Base-by-base conservation (phyloP, 768 basidiomycete genomes). In the Termitomyces sp. region DNA sequence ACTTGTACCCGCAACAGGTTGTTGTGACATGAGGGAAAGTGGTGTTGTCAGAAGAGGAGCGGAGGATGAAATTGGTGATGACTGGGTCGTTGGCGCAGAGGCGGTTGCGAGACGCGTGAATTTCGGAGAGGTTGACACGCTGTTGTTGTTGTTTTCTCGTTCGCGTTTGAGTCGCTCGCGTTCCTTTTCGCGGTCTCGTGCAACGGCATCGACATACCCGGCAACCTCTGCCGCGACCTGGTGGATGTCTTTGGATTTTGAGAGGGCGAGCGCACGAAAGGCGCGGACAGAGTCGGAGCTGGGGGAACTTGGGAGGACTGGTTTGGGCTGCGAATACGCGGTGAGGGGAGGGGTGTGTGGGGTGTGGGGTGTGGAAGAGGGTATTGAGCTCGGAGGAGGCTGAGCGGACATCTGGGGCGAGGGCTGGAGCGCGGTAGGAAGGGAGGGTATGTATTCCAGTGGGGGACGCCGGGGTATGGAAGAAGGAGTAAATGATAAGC, bases 151-250 rank as follows among this genome's bases (percentile, higher is more conserved):
- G 31, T n/a, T 56, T 56, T 91, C 87, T 20, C 87, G 76, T 70
- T 89, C 89, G 51, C 81, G 77, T 65, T 85, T 85, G 51, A 91
- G 79, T 32, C 89, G 79, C 65, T 92, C 91, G 6, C 90, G 79
- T 70, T 94, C 92, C 60, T 80, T 79, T 62, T 94, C 92, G 17
- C 92, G 79, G 66, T 94, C 92, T 63, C 83, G 84, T 4, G 86
- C 86, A 5, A 92, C 82, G 9, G 83, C 81, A 59, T 94, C 92
- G 6, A 94, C 88, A 66, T 90, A 93, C 2, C 77, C 77, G 36
- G 85, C 83, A 17, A 90, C 81, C 69, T 89, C 86, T 2, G 76
- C 69, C 2, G 88, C 88, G 6, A 87, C 80, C 5, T 72, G 75
- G 20, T 78, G 77, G 11, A 88, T 72, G 56, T 81, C 81, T 54